Evolutionary conservation across 352 stramenopile species (phyloP).

Genomic region (Elongisporangium prolatum): DNA sequence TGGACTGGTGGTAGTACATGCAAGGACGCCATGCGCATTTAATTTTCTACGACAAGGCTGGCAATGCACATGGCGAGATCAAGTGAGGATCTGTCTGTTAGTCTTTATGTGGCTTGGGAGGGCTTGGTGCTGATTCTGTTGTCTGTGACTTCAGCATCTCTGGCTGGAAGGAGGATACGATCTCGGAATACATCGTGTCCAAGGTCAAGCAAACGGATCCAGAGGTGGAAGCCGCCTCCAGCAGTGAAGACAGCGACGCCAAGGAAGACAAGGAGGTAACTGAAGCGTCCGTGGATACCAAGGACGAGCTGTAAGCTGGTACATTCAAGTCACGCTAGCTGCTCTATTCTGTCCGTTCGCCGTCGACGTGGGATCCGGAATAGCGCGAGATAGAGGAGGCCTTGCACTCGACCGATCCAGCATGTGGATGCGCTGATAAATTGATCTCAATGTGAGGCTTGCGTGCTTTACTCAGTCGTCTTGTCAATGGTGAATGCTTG

Average conservation of each 20-base stretch:
- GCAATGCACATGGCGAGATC: conserved; percentile 53
- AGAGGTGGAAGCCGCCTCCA: conserved; percentile 1
- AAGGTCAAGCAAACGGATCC: conserved; percentile 36
- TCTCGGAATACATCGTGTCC: conserved; percentile 62
- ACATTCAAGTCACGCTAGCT: background rate
- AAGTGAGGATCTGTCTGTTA: conserved; percentile 24
- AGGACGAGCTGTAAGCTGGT: conserved; percentile 14
- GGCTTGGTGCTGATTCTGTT: conserved; percentile 1
- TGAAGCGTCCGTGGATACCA: conserved; percentile 15
- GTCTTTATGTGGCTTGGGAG: conserved; percentile 3
- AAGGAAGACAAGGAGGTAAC: conserved; percentile 5
- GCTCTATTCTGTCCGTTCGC: conserved; percentile 1
- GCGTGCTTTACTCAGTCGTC: conserved; percentile 25
- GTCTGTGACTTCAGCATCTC: conserved; percentile 36
- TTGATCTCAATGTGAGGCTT: conserved; percentile 50
- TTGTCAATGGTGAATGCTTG: conserved; percentile 19
- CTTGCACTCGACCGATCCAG: conserved; percentile 4
- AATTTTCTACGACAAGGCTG: conserved; percentile 54
- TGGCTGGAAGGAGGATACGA: conserved; percentile 69
- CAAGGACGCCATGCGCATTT: conserved; percentile 45
- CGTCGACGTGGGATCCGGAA: background rate
- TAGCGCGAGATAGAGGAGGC: background rate
- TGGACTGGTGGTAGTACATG: conserved; percentile 28
- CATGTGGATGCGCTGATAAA: conserved; percentile 17
- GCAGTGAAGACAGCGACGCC: conserved; percentile 1